Evolutionary conservation across 352 stramenopile species (phyloP).

Genomic region (Pythium phragmiticola): DNA sequence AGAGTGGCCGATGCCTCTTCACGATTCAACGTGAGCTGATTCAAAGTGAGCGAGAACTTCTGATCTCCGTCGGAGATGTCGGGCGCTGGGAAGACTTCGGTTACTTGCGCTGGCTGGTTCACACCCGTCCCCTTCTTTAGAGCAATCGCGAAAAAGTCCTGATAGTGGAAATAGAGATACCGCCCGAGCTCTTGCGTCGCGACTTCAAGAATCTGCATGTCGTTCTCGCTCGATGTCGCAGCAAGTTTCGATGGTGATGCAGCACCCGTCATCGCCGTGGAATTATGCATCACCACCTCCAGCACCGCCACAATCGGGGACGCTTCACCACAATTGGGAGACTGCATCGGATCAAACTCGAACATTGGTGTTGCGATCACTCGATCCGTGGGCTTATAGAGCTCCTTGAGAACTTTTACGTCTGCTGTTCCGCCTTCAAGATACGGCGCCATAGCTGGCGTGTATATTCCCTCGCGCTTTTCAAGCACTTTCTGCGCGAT

Average conservation of each 20-base stretch:
- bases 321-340: slow-evolving; percentile 25
- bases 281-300: slow-evolving; percentile 50
- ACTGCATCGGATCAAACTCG: slow-evolving; percentile 37
- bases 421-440: background rate
- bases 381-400: slow-evolving; percentile 29
- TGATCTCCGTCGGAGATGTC: slow-evolving; percentile 3
- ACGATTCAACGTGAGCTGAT: slow-evolving; percentile 1
- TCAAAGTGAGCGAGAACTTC: slow-evolving; percentile 15
- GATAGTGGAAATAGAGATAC: slow-evolving; percentile 79
- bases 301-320: slow-evolving; percentile 55
- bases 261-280: background rate
- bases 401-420: slow-evolving; percentile 9
- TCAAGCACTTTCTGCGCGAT: slow-evolving; percentile 37
- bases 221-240: slow-evolving; percentile 38
- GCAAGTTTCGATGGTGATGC: background rate
- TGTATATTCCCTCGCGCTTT: slow-evolving; percentile 28
- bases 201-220: slow-evolving; percentile 66
- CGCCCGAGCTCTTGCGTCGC: slow-evolving; percentile 59
- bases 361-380: slow-evolving; percentile 47
- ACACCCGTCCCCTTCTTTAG: slow-evolving; percentile 10
- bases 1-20: slow-evolving; percentile 11
- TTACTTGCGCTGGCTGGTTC: background rate
- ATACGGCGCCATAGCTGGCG: slow-evolving; percentile 16
- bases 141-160: slow-evolving; percentile 55
- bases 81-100: slow-evolving; percentile 26